Evolutionary conservation across 306 rosid genomes (phyloP), one percentile per base, ranked within the genome.

Genomic region (Cyclanthera cordifolia): DNA sequence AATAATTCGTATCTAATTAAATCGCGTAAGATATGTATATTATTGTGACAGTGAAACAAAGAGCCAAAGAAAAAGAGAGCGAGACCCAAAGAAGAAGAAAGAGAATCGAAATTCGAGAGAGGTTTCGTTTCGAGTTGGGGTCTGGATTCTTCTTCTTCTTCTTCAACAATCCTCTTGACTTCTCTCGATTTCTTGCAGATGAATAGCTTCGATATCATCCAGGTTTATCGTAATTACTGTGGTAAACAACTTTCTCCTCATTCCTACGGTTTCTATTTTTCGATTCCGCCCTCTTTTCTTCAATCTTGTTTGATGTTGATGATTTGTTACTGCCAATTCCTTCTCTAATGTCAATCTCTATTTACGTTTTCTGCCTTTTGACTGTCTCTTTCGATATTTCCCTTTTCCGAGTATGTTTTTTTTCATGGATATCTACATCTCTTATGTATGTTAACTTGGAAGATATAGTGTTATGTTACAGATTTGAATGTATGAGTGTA

Each of bases 221-320:
- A 86, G 76, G 80, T 85, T 81, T 94, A 90, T 73, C 88, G 85
- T 48, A 85, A 83, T 61, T 94, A 64, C 73, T 85, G 78, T 67
- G 90, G 99, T 93, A 79, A 79, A 80, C n/a, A 78, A 75, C 15
- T 47, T 43, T 52, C 30, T 43, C 9, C 23, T 9, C 12, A 51
- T 55, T 6, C 21, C 9, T 55, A 64, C 32, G 27, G 11, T 16
- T 71, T 59, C 15, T 5, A 24, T 6, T 72, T 25, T 4, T 14
- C 13, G 17, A n/a, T 17, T 51, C 53, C 21, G 41, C 20, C 13
- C 46, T 13, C 16, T 30, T 0, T 14, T 46, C 19, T 70, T 64
- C 4, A 20, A 41, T 64, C 32, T 64, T 41, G 4, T 37, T 20
- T 25, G 20, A 28, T 56, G 10, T 10, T 11, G 4, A 63, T 19